Conservation (phyloP, 208 protist species). For the Phytomonas sp. region DNA sequence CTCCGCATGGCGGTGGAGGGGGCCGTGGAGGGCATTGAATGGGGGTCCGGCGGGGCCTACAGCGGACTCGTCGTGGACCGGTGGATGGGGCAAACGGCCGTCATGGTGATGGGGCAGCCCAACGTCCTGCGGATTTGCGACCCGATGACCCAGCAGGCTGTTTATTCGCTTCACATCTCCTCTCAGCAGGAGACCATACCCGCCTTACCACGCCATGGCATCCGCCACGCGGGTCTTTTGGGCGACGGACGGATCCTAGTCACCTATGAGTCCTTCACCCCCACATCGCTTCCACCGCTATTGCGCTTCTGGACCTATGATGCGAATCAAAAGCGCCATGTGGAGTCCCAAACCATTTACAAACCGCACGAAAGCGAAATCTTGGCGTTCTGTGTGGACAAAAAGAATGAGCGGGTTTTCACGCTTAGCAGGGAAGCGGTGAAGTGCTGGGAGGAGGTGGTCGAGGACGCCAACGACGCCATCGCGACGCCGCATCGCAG, state of each 20-base stretch:
- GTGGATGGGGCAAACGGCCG: constrained; percentile 65
- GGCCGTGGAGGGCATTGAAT: constrained; percentile 74
- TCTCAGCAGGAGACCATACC: constrained; percentile 80
- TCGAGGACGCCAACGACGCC: constrained; percentile 50
- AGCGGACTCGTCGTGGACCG: constrained; percentile 57
- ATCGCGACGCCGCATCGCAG: constrained; percentile 15
- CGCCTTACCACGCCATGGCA: constrained; percentile 57
- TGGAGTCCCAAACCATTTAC: constrained; percentile 72
- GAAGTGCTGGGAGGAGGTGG: constrained; percentile 72
- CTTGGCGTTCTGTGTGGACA: constrained; percentile 48
- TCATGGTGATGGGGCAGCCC: constrained; percentile 71
- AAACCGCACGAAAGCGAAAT: constrained; percentile 56
- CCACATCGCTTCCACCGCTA: constrained; percentile 44
- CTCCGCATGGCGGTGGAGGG: constrained; percentile 53
- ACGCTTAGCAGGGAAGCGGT: constrained; percentile 53
- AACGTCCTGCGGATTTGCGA: constrained; percentile 79
- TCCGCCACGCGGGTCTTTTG: constrained; percentile 65
- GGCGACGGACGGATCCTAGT: constrained; percentile 56
- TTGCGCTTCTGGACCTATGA: constrained; percentile 82
- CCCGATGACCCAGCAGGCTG: constrained; percentile 73
- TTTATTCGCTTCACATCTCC: constrained; percentile 85
- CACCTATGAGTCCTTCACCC: constrained; percentile 73
- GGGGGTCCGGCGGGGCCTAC: constrained; percentile 55
- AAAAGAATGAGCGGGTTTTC: constrained; percentile 53
- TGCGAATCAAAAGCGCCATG: constrained; percentile 34